Percentiles rank a stretch among this genome's conserved stretches.
Evolutionary conservation across 2,329 filamentous ascomycete genomes (phyloP).

Genomic region (Furcasterigmium furcatum): DNA sequence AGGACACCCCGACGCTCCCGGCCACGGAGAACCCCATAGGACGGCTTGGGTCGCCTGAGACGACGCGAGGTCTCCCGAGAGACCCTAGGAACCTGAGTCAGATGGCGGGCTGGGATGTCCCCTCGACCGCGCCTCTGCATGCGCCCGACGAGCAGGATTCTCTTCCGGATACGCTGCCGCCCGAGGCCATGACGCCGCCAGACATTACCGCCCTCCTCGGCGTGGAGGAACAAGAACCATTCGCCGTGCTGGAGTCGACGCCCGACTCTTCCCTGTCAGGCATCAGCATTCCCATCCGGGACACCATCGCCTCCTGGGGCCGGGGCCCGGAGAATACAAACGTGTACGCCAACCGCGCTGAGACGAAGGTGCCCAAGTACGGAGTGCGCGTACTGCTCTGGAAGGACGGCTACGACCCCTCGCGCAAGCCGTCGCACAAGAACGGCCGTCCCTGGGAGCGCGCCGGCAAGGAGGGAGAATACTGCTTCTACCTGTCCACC

Average conservation of each 20-base stretch:
- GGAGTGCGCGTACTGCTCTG: conserved; percentile 77
- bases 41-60: conserved; percentile 15
- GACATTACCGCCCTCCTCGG: conserved; percentile 27
- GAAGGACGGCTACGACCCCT: conserved; percentile 62
- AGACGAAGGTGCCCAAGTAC: conserved; percentile 75
- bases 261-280: conserved; percentile 61
- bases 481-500: conserved; percentile 73
- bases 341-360: conserved; percentile 57
- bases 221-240: conserved; percentile 21
- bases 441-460: conserved; percentile 33
- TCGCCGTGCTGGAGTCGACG: conserved; percentile 66
- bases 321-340: conserved; percentile 66
- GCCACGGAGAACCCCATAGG: too few species aligned
- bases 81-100: too few species aligned
- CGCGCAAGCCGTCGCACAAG: conserved; percentile 46
- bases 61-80: conserved; percentile 7
- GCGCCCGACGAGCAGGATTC: conserved; percentile 19
- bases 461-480: conserved; percentile 40
- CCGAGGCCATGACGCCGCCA: conserved; percentile 21
- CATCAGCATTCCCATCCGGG: conserved; percentile 62
- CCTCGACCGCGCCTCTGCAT: conserved; percentile 8
- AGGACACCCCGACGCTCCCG: not conserved
- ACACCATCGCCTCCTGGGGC: conserved; percentile 74
- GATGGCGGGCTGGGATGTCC: conserved; percentile 1
- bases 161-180: conserved; percentile 31